Base-by-base conservation (phyloP, 1,284 basidiomycete genomes). In the Bjerkandera adusta region DNA sequence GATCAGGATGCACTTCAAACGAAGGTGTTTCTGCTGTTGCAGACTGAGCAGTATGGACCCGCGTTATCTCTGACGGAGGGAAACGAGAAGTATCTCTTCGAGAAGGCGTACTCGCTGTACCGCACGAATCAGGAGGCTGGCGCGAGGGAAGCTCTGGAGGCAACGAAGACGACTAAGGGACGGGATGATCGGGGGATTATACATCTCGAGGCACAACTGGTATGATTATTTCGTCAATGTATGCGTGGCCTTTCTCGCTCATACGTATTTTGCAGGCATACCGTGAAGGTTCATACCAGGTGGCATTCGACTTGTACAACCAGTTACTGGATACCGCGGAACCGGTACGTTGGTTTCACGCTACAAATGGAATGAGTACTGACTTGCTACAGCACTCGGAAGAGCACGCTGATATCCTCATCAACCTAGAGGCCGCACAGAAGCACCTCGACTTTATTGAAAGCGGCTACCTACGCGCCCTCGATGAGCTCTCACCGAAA, bases 171-270 rank as follows among this genome's bases (percentile, higher is more conserved):
- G 63, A 49, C 61, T 40, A 70, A 64, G 27, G 69, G 67, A 12
- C 64, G 67, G 18, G 74, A 77, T 46, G 77, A 80, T 46, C 70
- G 87, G 54, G 85, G 83, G n/a, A 73, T 83, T 27, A 59, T 79
- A 36, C 89, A 93, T 67, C 72, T 95, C 11, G 85, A 91, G 61
- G 92, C 91, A 21, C 92, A 95, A 63, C 68, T 93, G 63, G 90
- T 90, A 63, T 57, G 83, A 72, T 27, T 16, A 32, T 30, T 35
- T 20, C n/a, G 34, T 36, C 24, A 27, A 36, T 20, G 10, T 44
- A 15, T 15, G 26, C n/a, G n/a, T n/a, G n/a, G n/a, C n/a, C n/a
- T n/a, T n/a, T n/a, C n/a, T n/a, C n/a, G n/a, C 32, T 46, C n/a
- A 45, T 22, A 24, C 21, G 39, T 27, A 18, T 29, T 45, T 22